Evolutionary conservation across 108 stramenopile species (phyloP), one percentile per base, ranked within the genome.

Genomic region (Chaetoceros muelleri): DNA sequence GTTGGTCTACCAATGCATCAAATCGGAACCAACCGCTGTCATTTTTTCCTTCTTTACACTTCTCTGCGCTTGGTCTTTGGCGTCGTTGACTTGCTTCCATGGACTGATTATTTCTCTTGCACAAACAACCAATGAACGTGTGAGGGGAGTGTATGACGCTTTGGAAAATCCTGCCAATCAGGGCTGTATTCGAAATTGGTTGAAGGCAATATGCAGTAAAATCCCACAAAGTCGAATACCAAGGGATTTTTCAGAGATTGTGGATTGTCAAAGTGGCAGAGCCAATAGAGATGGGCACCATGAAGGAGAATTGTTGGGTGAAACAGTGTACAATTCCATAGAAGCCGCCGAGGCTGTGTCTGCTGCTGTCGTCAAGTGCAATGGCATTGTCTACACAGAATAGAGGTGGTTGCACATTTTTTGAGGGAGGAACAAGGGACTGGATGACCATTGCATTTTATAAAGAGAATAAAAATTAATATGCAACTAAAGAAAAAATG

Each of bases 81-180:
- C 69, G 21, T 75, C 78, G 19, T 57, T 90, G 22, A 63, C 81
- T 7, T 74, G 63, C 55, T 90, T 82, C 58, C 89, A 90, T 68
- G 85, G 69, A 31, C 58, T 86, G 55, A 75, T 90, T 40, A 79
- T 90, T 53, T 74, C 80, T 1, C 48, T 81, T 24, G 85, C 77
- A 18, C 85, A 90, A 71, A 90, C 89, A 8, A 90, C 89, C 58
- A 90, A 90, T 58, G 89, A 90, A 65, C 48, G 79, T 16, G 89
- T 90, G 1, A 65, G 89, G 19, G 79, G 76, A 20, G 85, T 90
- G 8, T 90, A 82, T 73, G 78, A 78, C 3, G 70, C 75, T 26
- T 52, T 55, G 24, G 58, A 46, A 1, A 90, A 90, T 69, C 54
- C 57, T 0, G 76, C 67, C 48, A 82, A 90, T 71, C 52, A 70